Percentiles rank a stretch among this genome's conserved stretches.
Evolutionary conservation across 208 protist genomes (phyloP).

Genomic region (Wallacemonas sp.): DNA sequence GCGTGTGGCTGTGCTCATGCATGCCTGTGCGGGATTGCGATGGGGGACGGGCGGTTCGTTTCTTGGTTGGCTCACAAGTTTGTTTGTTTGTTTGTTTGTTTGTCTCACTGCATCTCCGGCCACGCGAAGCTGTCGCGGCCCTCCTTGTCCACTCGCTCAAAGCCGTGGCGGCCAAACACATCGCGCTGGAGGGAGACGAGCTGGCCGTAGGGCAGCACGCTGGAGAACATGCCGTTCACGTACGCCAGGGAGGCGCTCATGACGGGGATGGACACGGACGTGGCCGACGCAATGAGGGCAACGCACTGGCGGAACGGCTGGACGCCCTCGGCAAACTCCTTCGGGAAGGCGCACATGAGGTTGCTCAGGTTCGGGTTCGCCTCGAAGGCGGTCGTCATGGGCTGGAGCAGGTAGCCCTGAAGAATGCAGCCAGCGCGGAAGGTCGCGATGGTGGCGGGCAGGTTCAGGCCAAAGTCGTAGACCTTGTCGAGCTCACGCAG

Average conservation of each 20-base stretch:
- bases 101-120: slow-evolving; percentile 79
- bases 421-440: slow-evolving; percentile 93
- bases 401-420: slow-evolving; percentile 83
- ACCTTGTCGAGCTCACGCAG: slow-evolving; percentile 89
- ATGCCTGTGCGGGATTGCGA: too few species aligned
- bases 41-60: too few species aligned
- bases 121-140: slow-evolving; percentile 79
- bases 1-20: too few species aligned
- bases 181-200: slow-evolving; percentile 92
- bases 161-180: slow-evolving; percentile 91
- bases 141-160: slow-evolving; percentile 85
- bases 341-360: slow-evolving; percentile 85
- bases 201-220: slow-evolving; percentile 79
- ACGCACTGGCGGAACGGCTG: slow-evolving; percentile 70
- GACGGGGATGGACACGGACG: slow-evolving; percentile 71
- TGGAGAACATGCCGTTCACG: slow-evolving; percentile 86
- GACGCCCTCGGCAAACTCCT: slow-evolving; percentile 75
- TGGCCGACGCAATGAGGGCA: slow-evolving; percentile 48
- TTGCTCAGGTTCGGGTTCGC: slow-evolving; percentile 85
- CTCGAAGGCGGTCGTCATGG: slow-evolving; percentile 91
- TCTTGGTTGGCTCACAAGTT: too few species aligned
- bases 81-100: background rate
- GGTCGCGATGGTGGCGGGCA: slow-evolving; percentile 90
- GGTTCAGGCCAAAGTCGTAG: slow-evolving; percentile 85
- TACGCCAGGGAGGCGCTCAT: slow-evolving; percentile 77